Evolutionary conservation across 306 rosid genomes (phyloP).

Genomic region (Fragaria nilgerrensis): DNA sequence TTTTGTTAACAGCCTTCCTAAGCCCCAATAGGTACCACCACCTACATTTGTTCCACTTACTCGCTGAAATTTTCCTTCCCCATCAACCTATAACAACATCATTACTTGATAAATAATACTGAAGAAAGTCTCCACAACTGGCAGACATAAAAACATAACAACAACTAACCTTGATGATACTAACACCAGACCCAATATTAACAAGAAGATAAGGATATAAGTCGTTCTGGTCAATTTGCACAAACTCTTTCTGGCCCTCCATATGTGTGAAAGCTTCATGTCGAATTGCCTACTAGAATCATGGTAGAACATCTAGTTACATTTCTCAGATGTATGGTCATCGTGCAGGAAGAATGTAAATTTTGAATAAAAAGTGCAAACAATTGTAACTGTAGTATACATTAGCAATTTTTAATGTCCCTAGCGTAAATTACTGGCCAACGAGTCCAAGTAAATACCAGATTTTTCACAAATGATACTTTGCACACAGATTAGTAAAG

Average conservation of each 20-base stretch:
- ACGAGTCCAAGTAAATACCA: neutral
- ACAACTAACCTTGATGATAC: slow-evolving; percentile 80
- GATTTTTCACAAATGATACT: neutral
- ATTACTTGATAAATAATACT: slow-evolving; percentile 18
- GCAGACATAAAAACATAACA: slow-evolving; percentile 13
- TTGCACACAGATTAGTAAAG: neutral
- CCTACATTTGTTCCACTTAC: slow-evolving; percentile 99
- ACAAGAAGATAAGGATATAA: slow-evolving; percentile 95
- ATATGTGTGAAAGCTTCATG: slow-evolving; percentile 99
- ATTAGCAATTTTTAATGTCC: neutral
- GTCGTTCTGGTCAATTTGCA: slow-evolving; percentile 91
- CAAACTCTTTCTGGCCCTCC: slow-evolving; percentile 93
- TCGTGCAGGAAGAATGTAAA: slow-evolving; percentile 9
- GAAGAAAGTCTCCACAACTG: slow-evolving; percentile 23
- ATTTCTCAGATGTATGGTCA: slow-evolving; percentile 1
- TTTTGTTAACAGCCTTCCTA: slow-evolving; percentile 92
- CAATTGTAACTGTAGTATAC: neutral
- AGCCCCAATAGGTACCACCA: slow-evolving; percentile 99
- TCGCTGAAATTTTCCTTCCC: slow-evolving; percentile 94
- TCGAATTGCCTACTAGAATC: slow-evolving; percentile 93
- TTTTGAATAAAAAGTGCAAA: neutral
- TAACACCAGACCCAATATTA: slow-evolving; percentile 97
- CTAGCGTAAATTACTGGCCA: neutral
- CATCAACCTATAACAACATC: slow-evolving; percentile 69
- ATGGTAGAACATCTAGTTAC: slow-evolving; percentile 49